Evolutionary conservation across 176 grass and related monocot species (phyloP).

Genomic region (Oryza glumipatula): DNA sequence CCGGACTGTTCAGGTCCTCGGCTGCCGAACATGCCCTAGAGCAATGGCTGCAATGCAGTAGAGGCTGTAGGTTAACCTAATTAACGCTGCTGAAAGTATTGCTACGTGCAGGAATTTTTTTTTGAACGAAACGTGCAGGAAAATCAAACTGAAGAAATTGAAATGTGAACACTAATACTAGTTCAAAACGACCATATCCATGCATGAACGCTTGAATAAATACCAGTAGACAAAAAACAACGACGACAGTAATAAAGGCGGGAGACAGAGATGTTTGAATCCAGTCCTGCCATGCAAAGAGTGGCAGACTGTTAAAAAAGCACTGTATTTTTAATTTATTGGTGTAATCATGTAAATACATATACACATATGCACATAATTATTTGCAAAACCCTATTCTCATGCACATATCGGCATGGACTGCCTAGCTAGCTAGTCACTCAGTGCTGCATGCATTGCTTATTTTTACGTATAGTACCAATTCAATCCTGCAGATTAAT

Average conservation of each 20-base stretch:
- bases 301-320: neutral
- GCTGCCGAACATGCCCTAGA: too few species aligned
- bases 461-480: conserved; percentile 22
- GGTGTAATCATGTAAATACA: conserved; percentile 31
- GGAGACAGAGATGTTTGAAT: conserved; percentile 24
- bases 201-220: neutral
- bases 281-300: conserved; percentile 10
- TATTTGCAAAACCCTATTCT: conserved; percentile 30
- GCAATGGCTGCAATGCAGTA: too few species aligned
- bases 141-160: neutral
- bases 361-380: conserved; percentile 21
- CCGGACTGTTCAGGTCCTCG: too few species aligned
- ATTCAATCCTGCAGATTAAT: neutral
- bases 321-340: neutral
- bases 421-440: neutral
- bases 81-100: neutral
- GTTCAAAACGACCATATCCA: neutral
- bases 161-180: conserved; percentile 13
- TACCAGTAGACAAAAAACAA: neutral
- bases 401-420: neutral
- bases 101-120: neutral
- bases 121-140: neutral
- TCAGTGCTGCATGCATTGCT: conserved; percentile 14
- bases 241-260: neutral
- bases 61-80: too few species aligned